Evolutionary conservation across 2,329 filamentous ascomycete genomes (phyloP).

Genomic region (Fusarium sp.): DNA sequence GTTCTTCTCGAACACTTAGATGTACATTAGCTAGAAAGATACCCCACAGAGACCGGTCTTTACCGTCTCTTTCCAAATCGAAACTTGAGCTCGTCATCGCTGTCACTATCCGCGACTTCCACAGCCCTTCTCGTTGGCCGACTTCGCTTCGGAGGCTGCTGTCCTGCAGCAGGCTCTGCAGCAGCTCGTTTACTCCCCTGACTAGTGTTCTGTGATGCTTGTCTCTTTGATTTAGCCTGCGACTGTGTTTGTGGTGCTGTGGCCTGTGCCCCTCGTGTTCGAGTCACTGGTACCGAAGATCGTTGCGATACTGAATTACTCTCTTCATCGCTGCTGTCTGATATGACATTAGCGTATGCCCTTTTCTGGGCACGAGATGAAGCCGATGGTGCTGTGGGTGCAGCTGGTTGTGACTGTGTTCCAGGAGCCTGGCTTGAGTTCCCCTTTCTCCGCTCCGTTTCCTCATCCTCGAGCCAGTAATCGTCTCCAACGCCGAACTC

Average conservation of each 20-base stretch:
- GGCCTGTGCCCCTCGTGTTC: slow-evolving; percentile 37
- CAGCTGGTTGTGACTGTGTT: slow-evolving; percentile 28
- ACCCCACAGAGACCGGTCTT: slow-evolving; percentile 40
- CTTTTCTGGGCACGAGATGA: slow-evolving; percentile 25
- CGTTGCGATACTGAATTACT: slow-evolving; percentile 17
- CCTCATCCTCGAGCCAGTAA: slow-evolving; percentile 74
- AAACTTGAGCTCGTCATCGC: slow-evolving; percentile 66
- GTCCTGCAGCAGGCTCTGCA: slow-evolving; percentile 39
- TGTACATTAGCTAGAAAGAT: slow-evolving; percentile 45
- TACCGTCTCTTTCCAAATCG: slow-evolving; percentile 62
- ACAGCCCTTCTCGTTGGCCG: slow-evolving; percentile 48
- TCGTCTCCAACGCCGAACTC: slow-evolving; percentile 78
- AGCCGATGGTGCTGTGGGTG: slow-evolving; percentile 10
- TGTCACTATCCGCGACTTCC: slow-evolving; percentile 54
- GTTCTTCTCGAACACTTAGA: slow-evolving; percentile 28
- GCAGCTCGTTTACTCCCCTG: slow-evolving; percentile 49
- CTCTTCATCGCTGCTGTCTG: slow-evolving; percentile 51
- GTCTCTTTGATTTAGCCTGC: slow-evolving; percentile 42
- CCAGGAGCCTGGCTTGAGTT: slow-evolving; percentile 38
- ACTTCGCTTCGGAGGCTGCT: slow-evolving; percentile 46
- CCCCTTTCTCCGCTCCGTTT: slow-evolving; percentile 44
- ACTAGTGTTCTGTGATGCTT: slow-evolving; percentile 41
- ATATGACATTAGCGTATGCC: slow-evolving; percentile 42
- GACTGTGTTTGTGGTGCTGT: slow-evolving; percentile 44
- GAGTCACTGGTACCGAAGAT: slow-evolving; percentile 17